Conservation (phyloP, 805 yeast genomes). For the Lipomyces yamanashiensis region DNA sequence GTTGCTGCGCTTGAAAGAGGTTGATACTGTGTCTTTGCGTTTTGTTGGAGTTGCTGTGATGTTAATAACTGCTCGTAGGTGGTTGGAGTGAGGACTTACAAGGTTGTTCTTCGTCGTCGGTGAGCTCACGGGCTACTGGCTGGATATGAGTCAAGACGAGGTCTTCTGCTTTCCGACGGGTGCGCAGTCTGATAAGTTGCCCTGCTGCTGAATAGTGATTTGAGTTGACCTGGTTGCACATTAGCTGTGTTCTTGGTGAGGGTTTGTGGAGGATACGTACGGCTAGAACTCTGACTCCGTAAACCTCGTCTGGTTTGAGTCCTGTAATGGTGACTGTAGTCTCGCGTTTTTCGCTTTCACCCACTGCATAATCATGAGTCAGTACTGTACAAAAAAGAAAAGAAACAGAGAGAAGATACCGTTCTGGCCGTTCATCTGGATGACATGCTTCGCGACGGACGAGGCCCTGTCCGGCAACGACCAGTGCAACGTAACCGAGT, state of each 20-base stretch:
- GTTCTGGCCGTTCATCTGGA: conserved; percentile 45
- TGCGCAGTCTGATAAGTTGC: conserved; percentile 40
- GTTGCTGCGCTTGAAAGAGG: conserved; percentile 30
- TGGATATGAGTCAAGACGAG: conserved; percentile 38
- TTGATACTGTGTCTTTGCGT: conserved; percentile 11
- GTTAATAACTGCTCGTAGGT: too few relatives aligned
- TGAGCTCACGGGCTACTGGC: conserved; percentile 26
- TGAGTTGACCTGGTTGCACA: conserved; percentile 27
- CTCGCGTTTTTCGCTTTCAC: conserved; percentile 46
- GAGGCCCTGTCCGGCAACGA: conserved; percentile 43
- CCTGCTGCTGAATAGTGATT: conserved; percentile 37
- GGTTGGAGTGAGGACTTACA: background rate
- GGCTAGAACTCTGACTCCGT: conserved; percentile 45
- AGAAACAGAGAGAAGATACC: conserved; percentile 28
- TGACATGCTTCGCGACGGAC: conserved; percentile 42
- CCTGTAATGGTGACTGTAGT: conserved; percentile 44
- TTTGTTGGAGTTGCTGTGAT: conserved; percentile 1
- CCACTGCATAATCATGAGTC: conserved; percentile 14
- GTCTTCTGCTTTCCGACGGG: conserved; percentile 40
- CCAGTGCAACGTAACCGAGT: conserved; percentile 45
- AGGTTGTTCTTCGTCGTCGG: conserved; percentile 1
- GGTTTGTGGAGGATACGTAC: conserved; percentile 28
- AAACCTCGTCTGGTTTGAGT: conserved; percentile 44
- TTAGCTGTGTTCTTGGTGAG: background rate
- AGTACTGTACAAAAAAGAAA: background rate